phyloP scores from a whole-genome alignment of 1,139 yeast genomes.

The Chernovozyma aurita region DNA sequence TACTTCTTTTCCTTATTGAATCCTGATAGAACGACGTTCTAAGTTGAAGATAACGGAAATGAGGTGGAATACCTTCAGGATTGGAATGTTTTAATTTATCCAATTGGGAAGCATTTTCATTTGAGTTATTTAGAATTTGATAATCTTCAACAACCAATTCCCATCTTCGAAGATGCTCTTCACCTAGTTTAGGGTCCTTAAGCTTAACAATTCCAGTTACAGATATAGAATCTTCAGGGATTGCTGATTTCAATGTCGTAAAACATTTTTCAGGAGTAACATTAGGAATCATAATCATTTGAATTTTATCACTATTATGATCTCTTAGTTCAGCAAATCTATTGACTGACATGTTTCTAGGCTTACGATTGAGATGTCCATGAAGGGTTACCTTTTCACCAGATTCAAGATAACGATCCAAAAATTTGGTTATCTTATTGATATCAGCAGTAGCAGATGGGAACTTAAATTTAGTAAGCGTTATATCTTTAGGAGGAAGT shows the following conservation, averaged over 20 bases:
- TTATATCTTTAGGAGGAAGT: conserved; percentile 20
- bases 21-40: conserved; percentile 59
- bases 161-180: conserved; percentile 26
- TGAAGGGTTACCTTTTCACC: conserved; percentile 38
- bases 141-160: conserved; percentile 54
- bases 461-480: conserved; percentile 33
- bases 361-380: conserved; percentile 81
- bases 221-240: conserved; percentile 72
- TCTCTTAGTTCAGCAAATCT: conserved; percentile 77
- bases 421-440: conserved; percentile 12
- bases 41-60: conserved; percentile 75
- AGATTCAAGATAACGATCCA: conserved; percentile 11
- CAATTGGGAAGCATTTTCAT: conserved; percentile 66
- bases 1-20: conserved; percentile 57
- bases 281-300: conserved; percentile 51
- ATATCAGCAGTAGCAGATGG: conserved; percentile 35
- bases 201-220: conserved; percentile 53
- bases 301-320: conserved; percentile 60
- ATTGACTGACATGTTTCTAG: conserved; percentile 44
- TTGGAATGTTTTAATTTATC: conserved; percentile 50
- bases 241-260: conserved; percentile 43
- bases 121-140: conserved; percentile 62
- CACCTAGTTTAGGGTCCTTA: conserved; percentile 24
- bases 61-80: conserved; percentile 63
- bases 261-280: conserved; percentile 32